phyloP scores from a whole-genome alignment of 2,329 filamentous ascomycete species.

The Diaporthe citriasiana region DNA sequence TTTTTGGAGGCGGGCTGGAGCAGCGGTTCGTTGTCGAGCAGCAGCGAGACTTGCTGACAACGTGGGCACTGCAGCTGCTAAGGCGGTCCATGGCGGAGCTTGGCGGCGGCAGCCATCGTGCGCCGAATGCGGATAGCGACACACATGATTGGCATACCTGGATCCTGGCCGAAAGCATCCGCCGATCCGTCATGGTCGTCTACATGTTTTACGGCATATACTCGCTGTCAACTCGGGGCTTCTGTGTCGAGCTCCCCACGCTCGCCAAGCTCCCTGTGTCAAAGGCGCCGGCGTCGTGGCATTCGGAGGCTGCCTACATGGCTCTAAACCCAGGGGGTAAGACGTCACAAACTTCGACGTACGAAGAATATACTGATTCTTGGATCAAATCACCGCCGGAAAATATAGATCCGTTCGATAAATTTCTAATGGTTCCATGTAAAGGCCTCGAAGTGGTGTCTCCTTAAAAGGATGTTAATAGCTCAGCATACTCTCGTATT shows the following conservation, averaged over 20 bases:
- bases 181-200: slow-evolving; percentile 35
- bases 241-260: slow-evolving; percentile 26
- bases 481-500: too few relatives aligned
- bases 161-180: slow-evolving; percentile 40
- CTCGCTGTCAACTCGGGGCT: slow-evolving; percentile 1
- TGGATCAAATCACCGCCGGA: neutral
- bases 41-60: slow-evolving; percentile 32
- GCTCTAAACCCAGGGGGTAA: neutral
- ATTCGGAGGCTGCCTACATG: slow-evolving; percentile 29
- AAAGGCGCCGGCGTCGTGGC: slow-evolving; percentile 11
- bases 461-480: neutral
- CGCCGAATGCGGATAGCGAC: neutral
- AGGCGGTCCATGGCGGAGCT: slow-evolving; percentile 32
- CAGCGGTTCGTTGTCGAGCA: slow-evolving; percentile 37
- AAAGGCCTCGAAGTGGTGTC: neutral
- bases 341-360: neutral
- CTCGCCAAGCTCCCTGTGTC: slow-evolving; percentile 35
- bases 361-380: neutral
- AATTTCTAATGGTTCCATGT: slow-evolving; percentile 14
- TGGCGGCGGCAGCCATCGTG: neutral
- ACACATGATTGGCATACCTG: slow-evolving; percentile 30
- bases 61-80: slow-evolving; percentile 31
- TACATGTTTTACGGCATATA: slow-evolving; percentile 40
- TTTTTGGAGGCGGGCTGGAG: slow-evolving; percentile 36
- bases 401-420: neutral